phyloP scores from a whole-genome alignment of 2,329 filamentous ascomycete species.

The Didymella sp. region DNA sequence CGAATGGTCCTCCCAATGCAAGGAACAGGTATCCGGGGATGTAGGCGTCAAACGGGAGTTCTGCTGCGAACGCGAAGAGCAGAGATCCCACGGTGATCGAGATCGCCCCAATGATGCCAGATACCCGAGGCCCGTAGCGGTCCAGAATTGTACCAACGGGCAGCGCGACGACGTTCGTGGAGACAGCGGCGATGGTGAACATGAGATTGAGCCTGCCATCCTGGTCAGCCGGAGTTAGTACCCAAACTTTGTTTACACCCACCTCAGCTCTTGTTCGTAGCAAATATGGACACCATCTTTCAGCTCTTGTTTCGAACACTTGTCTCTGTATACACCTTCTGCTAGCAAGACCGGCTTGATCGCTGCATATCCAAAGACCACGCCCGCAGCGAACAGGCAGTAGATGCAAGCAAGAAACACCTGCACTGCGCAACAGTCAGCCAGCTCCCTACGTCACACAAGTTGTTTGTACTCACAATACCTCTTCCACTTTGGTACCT shows the following conservation, averaged over 20 bases:
- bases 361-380: constrained; percentile 52
- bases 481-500: constrained; percentile 61
- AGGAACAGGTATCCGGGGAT: constrained; percentile 59
- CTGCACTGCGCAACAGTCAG: constrained; percentile 62
- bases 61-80: constrained; percentile 71
- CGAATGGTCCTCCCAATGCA: constrained; percentile 58
- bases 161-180: constrained; percentile 84
- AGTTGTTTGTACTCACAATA: constrained; percentile 53
- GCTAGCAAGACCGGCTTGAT: constrained; percentile 51
- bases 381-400: constrained; percentile 75
- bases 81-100: constrained; percentile 74
- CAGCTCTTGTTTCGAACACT: constrained; percentile 48
- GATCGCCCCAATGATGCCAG: constrained; percentile 73
- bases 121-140: constrained; percentile 77
- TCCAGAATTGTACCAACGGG: constrained; percentile 87
- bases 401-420: constrained; percentile 72
- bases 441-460: constrained; percentile 1
- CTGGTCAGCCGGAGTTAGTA: constrained; percentile 14
- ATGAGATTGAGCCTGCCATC: constrained; percentile 79
- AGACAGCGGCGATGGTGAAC: constrained; percentile 89
- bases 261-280: constrained; percentile 51
- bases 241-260: constrained; percentile 65
- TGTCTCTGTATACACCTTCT: constrained; percentile 48
- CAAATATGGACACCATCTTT: constrained; percentile 44
- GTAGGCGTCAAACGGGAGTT: constrained; percentile 73